Conservation (phyloP, 2,329 filamentous ascomycete species). For the Lasiodiplodia hormozganensis region DNA sequence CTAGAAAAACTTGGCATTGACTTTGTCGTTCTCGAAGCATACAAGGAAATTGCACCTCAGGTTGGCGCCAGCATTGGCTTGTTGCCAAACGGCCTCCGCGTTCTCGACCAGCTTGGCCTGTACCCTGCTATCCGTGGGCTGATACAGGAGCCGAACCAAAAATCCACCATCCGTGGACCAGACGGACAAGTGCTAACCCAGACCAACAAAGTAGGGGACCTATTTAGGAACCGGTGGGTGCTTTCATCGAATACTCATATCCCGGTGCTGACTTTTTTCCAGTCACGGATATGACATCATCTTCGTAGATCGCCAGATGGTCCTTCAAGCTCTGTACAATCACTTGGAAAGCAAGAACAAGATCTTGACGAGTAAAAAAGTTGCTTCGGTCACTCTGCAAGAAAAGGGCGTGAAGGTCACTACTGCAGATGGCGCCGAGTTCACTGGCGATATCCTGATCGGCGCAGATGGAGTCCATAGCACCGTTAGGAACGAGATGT, state of each 20-base stretch:
- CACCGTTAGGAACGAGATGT: constrained; percentile 22
- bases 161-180: not conserved
- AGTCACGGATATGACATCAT: constrained; percentile 24
- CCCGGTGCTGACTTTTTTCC: not conserved
- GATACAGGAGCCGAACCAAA: not conserved
- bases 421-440: not conserved
- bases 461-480: constrained; percentile 29
- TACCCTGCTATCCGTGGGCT: constrained; percentile 18
- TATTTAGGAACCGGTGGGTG: not conserved
- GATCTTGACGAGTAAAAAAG: constrained; percentile 3
- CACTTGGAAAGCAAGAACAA: constrained; percentile 14
- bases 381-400: not conserved
- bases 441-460: constrained; percentile 22
- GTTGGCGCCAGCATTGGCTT: constrained; percentile 36
- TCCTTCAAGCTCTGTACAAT: constrained; percentile 35
- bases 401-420: not conserved
- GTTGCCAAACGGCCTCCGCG: constrained; percentile 29
- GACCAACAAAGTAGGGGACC: not conserved
- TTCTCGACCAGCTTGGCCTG: constrained; percentile 29
- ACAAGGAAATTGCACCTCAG: constrained; percentile 33
- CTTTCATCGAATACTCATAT: not conserved
- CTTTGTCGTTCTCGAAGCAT: constrained; percentile 34
- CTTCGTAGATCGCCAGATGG: constrained; percentile 30
- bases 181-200: not conserved
- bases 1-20: constrained; percentile 21